Conservation (phyloP, 225 moss, liverwort and hornwort genomes). For the Polytrichum formosum region DNA sequence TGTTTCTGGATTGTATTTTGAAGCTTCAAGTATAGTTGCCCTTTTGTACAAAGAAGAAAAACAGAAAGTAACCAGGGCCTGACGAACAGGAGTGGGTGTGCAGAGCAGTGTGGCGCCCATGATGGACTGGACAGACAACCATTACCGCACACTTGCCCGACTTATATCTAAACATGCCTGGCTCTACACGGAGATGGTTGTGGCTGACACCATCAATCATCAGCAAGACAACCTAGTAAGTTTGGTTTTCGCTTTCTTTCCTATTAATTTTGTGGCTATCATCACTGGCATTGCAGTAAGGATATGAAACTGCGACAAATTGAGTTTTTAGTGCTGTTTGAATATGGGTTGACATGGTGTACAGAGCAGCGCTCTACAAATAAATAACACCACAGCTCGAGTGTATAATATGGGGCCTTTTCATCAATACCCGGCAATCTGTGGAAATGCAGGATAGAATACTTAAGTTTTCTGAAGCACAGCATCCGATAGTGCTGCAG, state of each 20-base stretch:
- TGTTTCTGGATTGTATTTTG: conserved; percentile 5
- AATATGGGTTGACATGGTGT: not conserved
- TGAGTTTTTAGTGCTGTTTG: not conserved
- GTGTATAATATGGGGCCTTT: conserved; percentile 8
- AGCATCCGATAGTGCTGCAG: conserved; percentile 93
- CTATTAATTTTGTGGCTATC: too few relatives aligned
- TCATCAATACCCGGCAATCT: not conserved
- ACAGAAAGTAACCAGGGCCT: conserved; percentile 9
- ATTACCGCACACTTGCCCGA: conserved; percentile 92
- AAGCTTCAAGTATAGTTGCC: conserved; percentile 1
- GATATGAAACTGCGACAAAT: not conserved
- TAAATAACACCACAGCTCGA: not conserved
- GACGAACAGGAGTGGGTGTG: conserved; percentile 34
- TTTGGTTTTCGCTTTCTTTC: not conserved
- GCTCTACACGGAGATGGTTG: conserved; percentile 99
- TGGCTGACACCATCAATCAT: conserved; percentile 88
- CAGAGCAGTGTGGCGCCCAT: conserved; percentile 99
- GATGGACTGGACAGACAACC: conserved; percentile 99
- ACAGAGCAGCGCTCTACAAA: not conserved
- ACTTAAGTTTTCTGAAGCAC: conserved; percentile 73
- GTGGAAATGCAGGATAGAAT: conserved; percentile 68
- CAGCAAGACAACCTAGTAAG: conserved; percentile 91
- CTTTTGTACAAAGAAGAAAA: not conserved
- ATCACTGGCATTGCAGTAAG: not conserved
- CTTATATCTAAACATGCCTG: conserved; percentile 85